Conservation (phyloP, 2,329 filamentous ascomycete genomes). For the Hymenoscyphus repandus region DNA sequence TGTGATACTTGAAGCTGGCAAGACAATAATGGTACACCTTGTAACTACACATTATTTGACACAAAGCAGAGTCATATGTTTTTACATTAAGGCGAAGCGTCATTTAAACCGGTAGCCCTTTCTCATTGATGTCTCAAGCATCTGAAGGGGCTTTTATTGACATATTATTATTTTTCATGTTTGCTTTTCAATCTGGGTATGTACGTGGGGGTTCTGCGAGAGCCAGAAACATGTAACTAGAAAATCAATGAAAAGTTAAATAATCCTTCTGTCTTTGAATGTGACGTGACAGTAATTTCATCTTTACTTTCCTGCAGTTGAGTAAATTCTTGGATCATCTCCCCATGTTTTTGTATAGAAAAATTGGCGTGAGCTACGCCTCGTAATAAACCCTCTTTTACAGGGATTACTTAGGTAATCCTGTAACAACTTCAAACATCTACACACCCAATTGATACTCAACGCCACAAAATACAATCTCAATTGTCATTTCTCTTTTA, state of each 20-base stretch:
- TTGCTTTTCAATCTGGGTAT: conserved; percentile 12
- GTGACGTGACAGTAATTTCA: not conserved
- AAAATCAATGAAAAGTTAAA: conserved; percentile 17
- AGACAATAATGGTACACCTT: conserved; percentile 14
- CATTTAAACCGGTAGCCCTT: conserved; percentile 9
- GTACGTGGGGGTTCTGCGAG: conserved; percentile 12
- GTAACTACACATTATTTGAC: conserved; percentile 14
- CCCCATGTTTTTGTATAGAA: too few relatives aligned
- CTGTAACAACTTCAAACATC: too few relatives aligned
- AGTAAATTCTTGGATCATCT: too few relatives aligned
- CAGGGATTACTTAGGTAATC: too few relatives aligned
- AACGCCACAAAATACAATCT: not conserved
- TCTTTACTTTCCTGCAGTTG: not conserved
- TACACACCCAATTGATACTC: not conserved
- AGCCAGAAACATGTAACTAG: conserved; percentile 22
- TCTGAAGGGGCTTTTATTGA: conserved; percentile 9
- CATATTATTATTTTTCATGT: conserved; percentile 22
- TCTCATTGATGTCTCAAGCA: conserved; percentile 1
- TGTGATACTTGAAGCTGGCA: not conserved
- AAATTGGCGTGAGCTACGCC: too few relatives aligned
- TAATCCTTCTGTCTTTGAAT: not conserved
- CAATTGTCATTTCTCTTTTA: not conserved
- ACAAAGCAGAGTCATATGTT: conserved; percentile 6
- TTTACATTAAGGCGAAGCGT: conserved; percentile 3
- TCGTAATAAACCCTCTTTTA: too few relatives aligned